Evolutionary conservation across 2,329 filamentous ascomycete species (phyloP), one percentile per base, ranked within the genome.

Genomic region (Arthrobotrys sphaeroides): DNA sequence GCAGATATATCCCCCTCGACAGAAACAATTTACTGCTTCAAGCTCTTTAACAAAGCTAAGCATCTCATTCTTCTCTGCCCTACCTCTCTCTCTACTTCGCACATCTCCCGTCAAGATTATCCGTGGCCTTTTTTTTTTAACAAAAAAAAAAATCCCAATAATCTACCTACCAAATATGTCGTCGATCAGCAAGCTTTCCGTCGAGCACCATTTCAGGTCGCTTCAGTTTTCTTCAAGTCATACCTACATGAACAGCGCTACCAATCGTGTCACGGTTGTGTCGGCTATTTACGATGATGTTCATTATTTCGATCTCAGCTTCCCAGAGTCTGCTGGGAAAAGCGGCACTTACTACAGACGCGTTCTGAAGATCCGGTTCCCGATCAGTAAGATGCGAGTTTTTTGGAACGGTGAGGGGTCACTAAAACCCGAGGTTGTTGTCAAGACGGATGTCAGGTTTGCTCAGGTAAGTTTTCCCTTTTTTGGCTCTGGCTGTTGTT

Each of bases 311-410:
- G 70, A 74, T 9, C 47, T 74, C 10, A 45, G 36, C 9, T 74
- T 74, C 36, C 62, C 70, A 10, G 70, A 74, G 26, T 60, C 53
- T 16, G 70, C 55, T 20, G 70, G 70, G 16, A 74, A 74, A 31
- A 74, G 55, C 10, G 70, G 70, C 0, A 74, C 62, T n/a, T 74
- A 74, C 33, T 74, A 47, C 38, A 53, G 70, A 20, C 70, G 70
- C 2, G 70, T 74, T 26, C 45, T 74, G 26, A 62, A 64, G 7
- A 47, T 74, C 26, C 62, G 70, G 2, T 40, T 74, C 16, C 55
- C 70, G 1, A 40, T 62, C 1, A 31, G 53, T 3, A 45, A 55
- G 9, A 24, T 26, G 2, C 66, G 38, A 20, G 31, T 74, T 13
- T 74, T 47, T 36, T 74, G 70, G 70, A 74, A 74, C 16, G 70